phyloP scores from a whole-genome alignment of 352 stramenopile genomes.

The Thraustochytrium striatum region DNA sequence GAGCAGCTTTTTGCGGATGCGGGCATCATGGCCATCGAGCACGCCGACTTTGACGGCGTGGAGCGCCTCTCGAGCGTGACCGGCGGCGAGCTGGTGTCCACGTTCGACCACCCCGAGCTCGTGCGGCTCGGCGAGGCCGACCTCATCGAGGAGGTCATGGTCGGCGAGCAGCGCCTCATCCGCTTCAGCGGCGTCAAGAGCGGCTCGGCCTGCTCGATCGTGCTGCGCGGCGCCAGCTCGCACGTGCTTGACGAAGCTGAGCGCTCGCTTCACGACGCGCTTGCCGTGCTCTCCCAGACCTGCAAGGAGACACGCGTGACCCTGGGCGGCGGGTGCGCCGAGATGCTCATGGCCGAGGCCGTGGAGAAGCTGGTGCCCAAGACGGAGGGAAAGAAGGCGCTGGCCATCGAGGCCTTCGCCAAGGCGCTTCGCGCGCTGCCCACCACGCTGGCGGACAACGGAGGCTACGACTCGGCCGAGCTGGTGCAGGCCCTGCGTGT shows the following conservation, averaged over 20 bases:
- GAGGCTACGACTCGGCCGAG: conserved; percentile 95
- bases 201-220: conserved; percentile 60
- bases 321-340: conserved; percentile 92
- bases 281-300: conserved; percentile 93
- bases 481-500: conserved; percentile 91
- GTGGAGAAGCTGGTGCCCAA: conserved; percentile 74
- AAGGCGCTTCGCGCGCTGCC: conserved; percentile 91
- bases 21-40: conserved; percentile 98
- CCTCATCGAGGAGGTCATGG: conserved; percentile 97
- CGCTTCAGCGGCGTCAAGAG: conserved; percentile 93
- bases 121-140: conserved; percentile 94
- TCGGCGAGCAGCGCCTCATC: conserved; percentile 94
- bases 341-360: conserved; percentile 91
- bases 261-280: conserved; percentile 95
- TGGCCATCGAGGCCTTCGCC: conserved; percentile 96
- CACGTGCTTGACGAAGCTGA: conserved; percentile 98
- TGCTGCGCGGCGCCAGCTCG: conserved; percentile 81
- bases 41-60: conserved; percentile 99
- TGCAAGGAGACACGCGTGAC: conserved; percentile 93
- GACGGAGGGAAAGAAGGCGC: conserved; percentile 92
- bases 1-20: conserved; percentile 95
- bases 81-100: conserved; percentile 89
- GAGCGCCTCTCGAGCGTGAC: conserved; percentile 94
- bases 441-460: conserved; percentile 98
- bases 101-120: conserved; percentile 94